Evolutionary conservation across 1,284 basidiomycete species (phyloP), one percentile per base, ranked within the genome.

Genomic region (Fomitopsis betulina): DNA sequence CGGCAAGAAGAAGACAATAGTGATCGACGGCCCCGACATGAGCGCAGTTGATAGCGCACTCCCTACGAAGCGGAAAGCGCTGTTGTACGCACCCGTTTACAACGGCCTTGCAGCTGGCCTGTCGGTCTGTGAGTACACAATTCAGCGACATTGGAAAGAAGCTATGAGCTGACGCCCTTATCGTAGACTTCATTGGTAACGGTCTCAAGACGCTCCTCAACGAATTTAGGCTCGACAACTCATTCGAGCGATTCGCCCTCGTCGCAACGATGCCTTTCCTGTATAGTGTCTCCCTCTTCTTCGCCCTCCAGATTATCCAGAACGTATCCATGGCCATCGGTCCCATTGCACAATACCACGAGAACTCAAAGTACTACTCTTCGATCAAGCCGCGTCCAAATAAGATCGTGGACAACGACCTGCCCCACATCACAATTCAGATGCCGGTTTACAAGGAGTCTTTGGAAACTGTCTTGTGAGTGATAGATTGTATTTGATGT

Each of bases 361-460:
- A 75, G 47, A 82, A 82, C 63, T 78, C 77, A 1, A 74, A 72
- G 60, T 81, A 79, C 67, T 82, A 76, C 70, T 78, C 75, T 7
- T 79, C 77, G 23, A 59, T 73, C 55, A 63, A 74, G 42, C 80
- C 80, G 0, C 65, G 67, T 7, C 65, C 75, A 39, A 76, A 73
- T 65, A 76, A 75, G 63, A 60, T 73, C 35, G 75, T 77, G 38
- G 76, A 77, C 60, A 74, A 75, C 55, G 72, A 73, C 59, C 72
- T 84, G 19, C 77, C 81, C 6, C 81, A 83, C 67, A 72, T 84
- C 60, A 82, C 82, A 8, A 78, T 82, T 57, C 77, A 81, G 67
- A 77, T 82, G 74, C 81, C 81, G n/a, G 81, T 83, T 19, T 83
- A 82, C 75, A 82, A 81, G 71, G 77, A 76, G 65, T 70, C 71